Base-by-base conservation (phyloP, 1,284 basidiomycete species). In the Cutaneotrichosporon arboriforme region DNA sequence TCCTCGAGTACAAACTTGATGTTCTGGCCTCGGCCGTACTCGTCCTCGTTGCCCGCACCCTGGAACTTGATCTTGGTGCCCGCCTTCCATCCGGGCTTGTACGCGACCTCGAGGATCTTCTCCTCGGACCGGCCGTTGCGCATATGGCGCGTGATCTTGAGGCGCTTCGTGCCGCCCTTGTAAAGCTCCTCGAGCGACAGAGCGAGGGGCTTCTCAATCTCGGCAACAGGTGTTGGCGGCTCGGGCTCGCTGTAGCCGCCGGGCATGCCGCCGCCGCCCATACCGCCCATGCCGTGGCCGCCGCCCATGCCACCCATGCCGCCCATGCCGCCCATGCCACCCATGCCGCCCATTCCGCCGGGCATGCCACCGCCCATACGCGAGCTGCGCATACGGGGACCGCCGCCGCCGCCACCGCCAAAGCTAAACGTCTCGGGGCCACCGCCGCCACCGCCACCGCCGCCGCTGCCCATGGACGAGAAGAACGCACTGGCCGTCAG, bases 11-110 rank as follows among this genome's bases (percentile, higher is more conserved):
- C 83, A 68, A 96, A 94, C 13, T 88, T 87, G 20, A 96, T 81
- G 10, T 75, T 76, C 72, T 90, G 88, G 17, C 85, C 75, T 56
- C 88, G 87, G 5, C 88, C 76, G n/a, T 80, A 74, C 46, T 76
- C 73, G 55, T 83, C 81, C 67, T 96, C 91, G 73, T 96, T 91
- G 3, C 92, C 91, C 7, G 88, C 85, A 18, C 82, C 81, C 0
- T 88, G 84, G 75, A 92, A 97, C 53, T 88, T 84, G 58, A 96
- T 82, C 77, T 93, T 96, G 18, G 92, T 97, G 2, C 92, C 92
- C 49, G 73, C 75, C 63, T 80, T 80, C 77, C 77, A 80, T 21
- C 78, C 79, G 12, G 92, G 88, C 62, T 85, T 84, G 51, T 94
- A 83, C n/a, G 83, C 80, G 61, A 94, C 87, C 68, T 92, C 90